A percentile compares a stretch with the other conserved stretches of the same genome.
These are phyloP conservation scores for Penicillium tannophilum DNA, from an alignment of 495 filamentous ascomycete species.

Conservation along the genomic window DNA sequence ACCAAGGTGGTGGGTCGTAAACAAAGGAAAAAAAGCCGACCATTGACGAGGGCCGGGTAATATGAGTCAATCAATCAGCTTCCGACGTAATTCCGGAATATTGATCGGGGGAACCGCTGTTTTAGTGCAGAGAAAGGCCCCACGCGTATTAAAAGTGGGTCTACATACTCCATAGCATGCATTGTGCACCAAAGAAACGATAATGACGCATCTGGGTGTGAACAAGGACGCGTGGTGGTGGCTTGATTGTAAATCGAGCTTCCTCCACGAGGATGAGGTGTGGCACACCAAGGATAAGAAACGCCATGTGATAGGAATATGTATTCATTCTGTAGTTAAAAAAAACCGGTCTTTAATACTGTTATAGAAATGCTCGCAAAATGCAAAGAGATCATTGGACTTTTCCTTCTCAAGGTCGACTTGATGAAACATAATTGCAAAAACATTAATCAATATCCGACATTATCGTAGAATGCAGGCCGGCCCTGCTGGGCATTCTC, in stretches of 20 bases:
- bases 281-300: conserved; percentile 2
- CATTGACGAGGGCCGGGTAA: conserved; percentile 8
- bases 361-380: background rate
- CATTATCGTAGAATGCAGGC: conserved; percentile 17
- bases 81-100: background rate
- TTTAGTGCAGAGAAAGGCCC: conserved; percentile 1
- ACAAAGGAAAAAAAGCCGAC: conserved; percentile 3
- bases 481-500: conserved; percentile 21
- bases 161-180: conserved; percentile 12
- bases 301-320: conserved; percentile 3
- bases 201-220: conserved; percentile 4
- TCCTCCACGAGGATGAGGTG: conserved; percentile 20
- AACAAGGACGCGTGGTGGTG: conserved; percentile 12
- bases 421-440: background rate
- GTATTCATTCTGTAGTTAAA: conserved; percentile 20
- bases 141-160: conserved; percentile 20
- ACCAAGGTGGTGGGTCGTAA: conserved; percentile 9
- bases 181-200: conserved; percentile 11
- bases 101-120: conserved; percentile 6
- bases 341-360: conserved; percentile 6
- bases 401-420: conserved; percentile 7
- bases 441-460: conserved; percentile 6
- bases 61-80: conserved; percentile 20
- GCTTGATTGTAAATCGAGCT: conserved; percentile 24
- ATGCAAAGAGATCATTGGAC: conserved; percentile 3